phyloP scores from a whole-genome alignment of 495 filamentous ascomycete genomes.

The Neurospora sp. region DNA sequence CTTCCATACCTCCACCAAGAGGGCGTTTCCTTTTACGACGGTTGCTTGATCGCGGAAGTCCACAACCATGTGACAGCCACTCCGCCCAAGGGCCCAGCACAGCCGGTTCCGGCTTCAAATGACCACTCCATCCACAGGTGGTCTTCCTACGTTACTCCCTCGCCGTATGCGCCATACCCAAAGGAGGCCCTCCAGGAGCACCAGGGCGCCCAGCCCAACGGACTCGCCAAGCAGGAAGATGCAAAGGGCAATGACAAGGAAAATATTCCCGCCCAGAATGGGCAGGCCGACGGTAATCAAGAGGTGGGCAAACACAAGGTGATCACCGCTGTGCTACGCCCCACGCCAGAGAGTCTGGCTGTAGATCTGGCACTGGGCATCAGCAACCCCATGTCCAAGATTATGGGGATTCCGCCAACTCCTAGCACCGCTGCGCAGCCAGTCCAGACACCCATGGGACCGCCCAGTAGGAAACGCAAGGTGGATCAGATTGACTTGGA shows the following conservation, averaged over 20 bases:
- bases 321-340: constrained; percentile 72
- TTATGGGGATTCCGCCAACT: constrained; percentile 43
- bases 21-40: constrained; percentile 83
- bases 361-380: constrained; percentile 67
- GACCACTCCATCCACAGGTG: constrained; percentile 86
- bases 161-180: constrained; percentile 72
- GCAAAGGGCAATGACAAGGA: constrained; percentile 27
- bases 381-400: constrained; percentile 52
- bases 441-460: constrained; percentile 31
- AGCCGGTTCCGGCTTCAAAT: constrained; percentile 48
- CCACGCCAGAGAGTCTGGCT: constrained; percentile 64
- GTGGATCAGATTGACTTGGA: constrained; percentile 63
- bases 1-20: constrained; percentile 48
- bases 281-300: constrained; percentile 32
- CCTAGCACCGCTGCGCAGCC: constrained; percentile 27
- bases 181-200: constrained; percentile 39
- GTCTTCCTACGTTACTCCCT: constrained; percentile 78
- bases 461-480: constrained; percentile 59
- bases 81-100: constrained; percentile 11
- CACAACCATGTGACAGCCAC: constrained; percentile 50
- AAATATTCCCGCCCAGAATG: constrained; percentile 41
- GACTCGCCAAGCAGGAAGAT: constrained; percentile 21
- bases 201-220: constrained; percentile 11
- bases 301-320: constrained; percentile 48
- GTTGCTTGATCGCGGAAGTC: constrained; percentile 86